Percentiles rank a stretch among this genome's conserved stretches.
Evolutionary conservation across 306 rosid species (phyloP).

Genomic region (Trifolium subterraneum): DNA sequence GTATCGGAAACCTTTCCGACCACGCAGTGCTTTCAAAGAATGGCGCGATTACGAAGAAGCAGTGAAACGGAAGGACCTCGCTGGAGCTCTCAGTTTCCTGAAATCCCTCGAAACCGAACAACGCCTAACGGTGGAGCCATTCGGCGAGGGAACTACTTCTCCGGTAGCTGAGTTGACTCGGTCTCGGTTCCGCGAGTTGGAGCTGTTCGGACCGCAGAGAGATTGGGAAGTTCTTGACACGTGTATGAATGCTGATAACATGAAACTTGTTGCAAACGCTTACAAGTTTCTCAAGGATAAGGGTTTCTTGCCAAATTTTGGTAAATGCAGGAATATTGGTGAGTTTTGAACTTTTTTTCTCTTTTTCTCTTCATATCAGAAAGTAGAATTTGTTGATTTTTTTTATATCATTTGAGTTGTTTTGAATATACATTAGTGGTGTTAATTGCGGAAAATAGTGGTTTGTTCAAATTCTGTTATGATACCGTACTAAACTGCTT

Average conservation of each 20-base stretch:
- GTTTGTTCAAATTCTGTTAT: background rate
- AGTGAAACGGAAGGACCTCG: constrained; percentile 92
- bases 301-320: constrained; percentile 87
- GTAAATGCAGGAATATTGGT: constrained; percentile 92
- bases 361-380: background rate
- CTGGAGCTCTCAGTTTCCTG: constrained; percentile 75
- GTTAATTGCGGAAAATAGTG: background rate
- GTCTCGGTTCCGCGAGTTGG: constrained; percentile 58
- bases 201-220: constrained; percentile 67
- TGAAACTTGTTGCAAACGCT: constrained; percentile 89
- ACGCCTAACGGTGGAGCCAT: constrained; percentile 37
- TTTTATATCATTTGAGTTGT: constrained; percentile 16
- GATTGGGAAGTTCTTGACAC: constrained; percentile 96
- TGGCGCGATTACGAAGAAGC: constrained; percentile 97
- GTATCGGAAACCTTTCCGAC: constrained; percentile 8
- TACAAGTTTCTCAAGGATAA: constrained; percentile 72
- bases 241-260: constrained; percentile 92
- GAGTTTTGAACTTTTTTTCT: constrained; percentile 25
- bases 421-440: background rate
- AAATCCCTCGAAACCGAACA: constrained; percentile 59
- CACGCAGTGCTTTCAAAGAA: constrained; percentile 61
- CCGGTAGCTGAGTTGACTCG: constrained; percentile 44
- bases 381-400: background rate
- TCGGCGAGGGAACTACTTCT: constrained; percentile 41
- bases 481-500: background rate